Percentiles rank a stretch among this genome's conserved stretches.
Evolutionary conservation across 768 basidiomycete species (phyloP).

Genomic region (Fibroporia radiculosa): DNA sequence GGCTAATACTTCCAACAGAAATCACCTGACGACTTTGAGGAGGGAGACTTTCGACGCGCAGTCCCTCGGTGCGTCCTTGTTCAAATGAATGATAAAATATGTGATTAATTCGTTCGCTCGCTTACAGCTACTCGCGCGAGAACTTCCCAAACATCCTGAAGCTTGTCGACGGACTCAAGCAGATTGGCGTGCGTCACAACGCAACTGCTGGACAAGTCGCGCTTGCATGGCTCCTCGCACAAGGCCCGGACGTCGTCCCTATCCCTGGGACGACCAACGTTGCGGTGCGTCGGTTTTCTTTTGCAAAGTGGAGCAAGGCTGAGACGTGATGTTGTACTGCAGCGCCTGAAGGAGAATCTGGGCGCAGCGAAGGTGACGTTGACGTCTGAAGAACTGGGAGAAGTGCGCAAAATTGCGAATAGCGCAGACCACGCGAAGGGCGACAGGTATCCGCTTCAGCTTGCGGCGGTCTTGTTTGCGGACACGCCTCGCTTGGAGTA

Average conservation of each 20-base stretch:
- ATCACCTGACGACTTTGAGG: constrained; percentile 23
- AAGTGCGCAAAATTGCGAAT: constrained; percentile 16
- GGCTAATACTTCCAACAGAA: no score
- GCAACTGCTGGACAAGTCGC: constrained; percentile 28
- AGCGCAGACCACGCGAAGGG: constrained; percentile 10
- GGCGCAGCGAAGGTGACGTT: constrained; percentile 15
- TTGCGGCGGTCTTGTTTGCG: constrained; percentile 12
- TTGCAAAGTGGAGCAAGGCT: not conserved
- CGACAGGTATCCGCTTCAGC: constrained; percentile 12
- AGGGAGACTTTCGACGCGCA: constrained; percentile 19
- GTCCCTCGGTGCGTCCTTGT: constrained; percentile 14
- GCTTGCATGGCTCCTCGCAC: constrained; percentile 22
- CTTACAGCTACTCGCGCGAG: constrained; percentile 24
- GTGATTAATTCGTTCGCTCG: no score
- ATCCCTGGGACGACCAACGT: constrained; percentile 18
- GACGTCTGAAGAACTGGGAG: constrained; percentile 14
- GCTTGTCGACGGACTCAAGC: constrained; percentile 16
- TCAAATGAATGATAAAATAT: no score
- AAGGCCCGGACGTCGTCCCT: constrained; percentile 24
- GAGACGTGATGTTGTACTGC: constrained; percentile 2
- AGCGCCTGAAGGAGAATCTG: constrained; percentile 18
- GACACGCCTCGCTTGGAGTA: constrained; percentile 16
- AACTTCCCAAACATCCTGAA: constrained; percentile 26
- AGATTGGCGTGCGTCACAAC: constrained; percentile 15
- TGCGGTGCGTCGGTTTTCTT: constrained; percentile 8